Percentiles rank a stretch among this genome's conserved stretches.
These are phyloP conservation scores for Tetrahymena elliotti DNA, from an alignment of 73 alveolate species.

Conservation along the genomic window DNA sequence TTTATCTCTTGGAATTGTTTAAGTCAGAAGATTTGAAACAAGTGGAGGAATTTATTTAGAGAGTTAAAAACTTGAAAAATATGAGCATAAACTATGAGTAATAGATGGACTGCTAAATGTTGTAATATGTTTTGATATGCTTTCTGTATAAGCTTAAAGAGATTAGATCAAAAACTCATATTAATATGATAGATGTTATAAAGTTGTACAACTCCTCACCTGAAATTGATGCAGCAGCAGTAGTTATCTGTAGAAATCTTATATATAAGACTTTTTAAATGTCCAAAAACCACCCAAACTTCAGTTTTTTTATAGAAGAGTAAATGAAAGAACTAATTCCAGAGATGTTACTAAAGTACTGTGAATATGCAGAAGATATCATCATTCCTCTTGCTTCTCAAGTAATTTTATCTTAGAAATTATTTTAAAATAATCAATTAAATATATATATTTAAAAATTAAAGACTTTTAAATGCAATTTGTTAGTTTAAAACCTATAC, in stretches of 20 bases:
- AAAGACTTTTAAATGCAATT: neutral
- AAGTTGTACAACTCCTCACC: neutral
- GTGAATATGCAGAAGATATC: neutral
- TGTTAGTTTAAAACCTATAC: neutral
- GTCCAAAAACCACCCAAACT: neutral
- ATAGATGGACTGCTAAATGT: neutral
- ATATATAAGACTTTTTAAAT: neutral
- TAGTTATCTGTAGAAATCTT: neutral
- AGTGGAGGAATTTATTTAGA: neutral
- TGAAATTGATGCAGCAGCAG: neutral
- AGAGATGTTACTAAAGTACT: neutral
- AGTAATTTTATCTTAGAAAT: neutral
- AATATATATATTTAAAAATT: neutral
- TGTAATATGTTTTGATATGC: neutral
- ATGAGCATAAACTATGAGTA: neutral
- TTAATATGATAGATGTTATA: neutral
- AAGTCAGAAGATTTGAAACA: neutral
- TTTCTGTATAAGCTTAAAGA: neutral
- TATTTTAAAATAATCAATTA: neutral
- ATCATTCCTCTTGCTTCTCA: neutral
- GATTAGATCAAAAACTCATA: neutral
- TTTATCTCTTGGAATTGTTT: neutral
- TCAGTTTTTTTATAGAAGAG: neutral
- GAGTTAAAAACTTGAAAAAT: neutral
- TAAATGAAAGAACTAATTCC: neutral